Base-by-base conservation (phyloP, 495 filamentous ascomycete genomes). In the Penicillium cinerascens region DNA sequence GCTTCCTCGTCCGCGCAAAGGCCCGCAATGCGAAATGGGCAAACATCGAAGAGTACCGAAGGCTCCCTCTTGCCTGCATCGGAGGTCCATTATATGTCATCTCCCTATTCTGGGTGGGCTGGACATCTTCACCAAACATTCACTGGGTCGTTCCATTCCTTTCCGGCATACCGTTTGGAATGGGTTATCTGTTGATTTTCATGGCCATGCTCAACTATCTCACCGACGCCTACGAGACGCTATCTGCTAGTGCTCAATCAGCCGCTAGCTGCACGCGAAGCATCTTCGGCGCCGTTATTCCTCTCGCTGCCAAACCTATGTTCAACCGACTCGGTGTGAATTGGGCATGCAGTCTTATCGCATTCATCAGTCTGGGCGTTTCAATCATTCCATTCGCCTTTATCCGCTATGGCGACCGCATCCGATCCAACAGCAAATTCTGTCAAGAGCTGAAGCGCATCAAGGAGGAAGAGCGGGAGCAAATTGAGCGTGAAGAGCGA, bases 171-270 rank as follows among this genome's bases (percentile, higher is more conserved):
- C 60, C 66, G 6, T 75, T 73, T 42, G 72, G 72, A 27, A 64
- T 71, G 48, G 72, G 70, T 10, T 67, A 72, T 25, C 57, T 71
- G 21, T 50, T 71, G 20, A 76, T 76, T 23, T 77, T 76, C 60
- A 73, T 75, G 72, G 71, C 71, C 3, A 70, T 76, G 56, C 51
- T 72, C 16, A 78, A 76, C 59, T 78, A 77, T 47, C 61, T 78
- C 22, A 70, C 70, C 13, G 74, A 78, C 44, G 71, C 73, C 20
- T 78, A 78, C 40, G 69, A 70, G 38, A 71, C 64, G 0, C 61
- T 69, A 20, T 72, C 75, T 6, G 71, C 74, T 1, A 74, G 71
- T 22, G 74, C 73, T 1, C 63, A 76, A 27, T 70, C 71, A 0
- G 73, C 74, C 3, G 60, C 70, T 0, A 69, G 63, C 54, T 73